These are phyloP conservation scores for Daldinia childiae DNA, from an alignment of 495 filamentous ascomycete genomes.

Conservation along the genomic window DNA sequence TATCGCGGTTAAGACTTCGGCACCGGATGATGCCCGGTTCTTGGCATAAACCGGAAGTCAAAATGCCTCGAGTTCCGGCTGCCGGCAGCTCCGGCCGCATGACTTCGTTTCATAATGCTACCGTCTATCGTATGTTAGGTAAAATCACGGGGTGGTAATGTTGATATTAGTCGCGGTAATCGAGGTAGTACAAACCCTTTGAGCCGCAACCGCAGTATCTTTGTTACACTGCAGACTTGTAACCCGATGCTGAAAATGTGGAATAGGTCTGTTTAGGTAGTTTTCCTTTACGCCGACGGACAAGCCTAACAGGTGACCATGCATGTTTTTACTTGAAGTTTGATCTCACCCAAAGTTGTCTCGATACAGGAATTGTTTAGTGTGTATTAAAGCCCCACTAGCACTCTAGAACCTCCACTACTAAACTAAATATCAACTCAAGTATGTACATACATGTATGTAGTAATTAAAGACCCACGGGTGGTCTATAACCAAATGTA, in stretches of 20 bases:
- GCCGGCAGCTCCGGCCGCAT: neutral
- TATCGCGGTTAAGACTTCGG: conserved; percentile 16
- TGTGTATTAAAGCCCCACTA: conserved; percentile 1
- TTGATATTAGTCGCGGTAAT: neutral
- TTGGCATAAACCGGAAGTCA: conserved; percentile 11
- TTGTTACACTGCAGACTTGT: conserved; percentile 21
- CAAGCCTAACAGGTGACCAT: conserved; percentile 5
- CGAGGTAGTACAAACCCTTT: conserved; percentile 7
- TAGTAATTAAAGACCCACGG: conserved; percentile 13
- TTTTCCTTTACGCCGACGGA: neutral
- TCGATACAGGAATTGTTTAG: conserved; percentile 13
- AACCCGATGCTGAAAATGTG: neutral
- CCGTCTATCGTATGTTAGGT: conserved; percentile 5
- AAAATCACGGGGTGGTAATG: neutral
- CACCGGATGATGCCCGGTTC: conserved; percentile 6
- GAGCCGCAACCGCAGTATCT: conserved; percentile 22
- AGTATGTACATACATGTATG: no score
- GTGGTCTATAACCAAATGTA: conserved; percentile 4
- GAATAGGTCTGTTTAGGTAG: neutral
- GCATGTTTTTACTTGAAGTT: conserved; percentile 14
- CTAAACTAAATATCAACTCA: neutral
- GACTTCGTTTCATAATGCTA: conserved; percentile 3
- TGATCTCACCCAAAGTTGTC: conserved; percentile 11
- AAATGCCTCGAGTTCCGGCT: neutral
- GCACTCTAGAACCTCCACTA: neutral